Evolutionary conservation across 1,139 yeast species (phyloP).

Genomic region (Suhomyces choctaworum): DNA sequence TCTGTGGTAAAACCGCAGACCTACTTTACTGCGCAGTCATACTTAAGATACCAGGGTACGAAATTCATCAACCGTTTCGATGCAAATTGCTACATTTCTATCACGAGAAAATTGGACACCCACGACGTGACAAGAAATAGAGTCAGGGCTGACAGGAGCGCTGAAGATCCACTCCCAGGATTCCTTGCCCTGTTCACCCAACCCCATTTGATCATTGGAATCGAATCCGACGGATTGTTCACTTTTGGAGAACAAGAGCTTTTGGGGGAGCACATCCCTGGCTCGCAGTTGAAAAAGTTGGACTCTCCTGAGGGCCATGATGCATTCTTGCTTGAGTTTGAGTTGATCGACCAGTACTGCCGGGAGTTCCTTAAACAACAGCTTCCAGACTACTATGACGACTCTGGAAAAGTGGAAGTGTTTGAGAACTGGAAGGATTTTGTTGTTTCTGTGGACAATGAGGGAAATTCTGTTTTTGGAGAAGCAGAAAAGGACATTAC

Average conservation of each 20-base stretch:
- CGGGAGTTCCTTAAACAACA: slow-evolving; percentile 59
- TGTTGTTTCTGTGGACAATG: slow-evolving; percentile 40
- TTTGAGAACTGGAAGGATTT: slow-evolving; percentile 54
- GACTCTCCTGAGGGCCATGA: slow-evolving; percentile 98
- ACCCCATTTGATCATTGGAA: slow-evolving; percentile 85
- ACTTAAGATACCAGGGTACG: slow-evolving; percentile 88
- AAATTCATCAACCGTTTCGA: slow-evolving; percentile 89
- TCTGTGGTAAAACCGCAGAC: slow-evolving; percentile 74
- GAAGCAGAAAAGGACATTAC: slow-evolving; percentile 89
- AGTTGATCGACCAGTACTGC: slow-evolving; percentile 71
- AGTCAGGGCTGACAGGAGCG: slow-evolving; percentile 25
- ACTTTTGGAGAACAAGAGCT: slow-evolving; percentile 89
- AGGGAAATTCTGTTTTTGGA: slow-evolving; percentile 82
- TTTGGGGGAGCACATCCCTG: slow-evolving; percentile 73
- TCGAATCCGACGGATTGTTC: slow-evolving; percentile 88
- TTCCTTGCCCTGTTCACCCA: slow-evolving; percentile 55
- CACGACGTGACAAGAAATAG: slow-evolving; percentile 90
- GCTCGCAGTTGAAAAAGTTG: slow-evolving; percentile 65
- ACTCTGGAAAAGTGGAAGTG: slow-evolving; percentile 47
- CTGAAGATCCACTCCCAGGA: slow-evolving; percentile 44
- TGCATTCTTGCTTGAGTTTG: slow-evolving; percentile 89
- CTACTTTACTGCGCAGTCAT: slow-evolving; percentile 92
- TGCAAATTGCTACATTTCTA: slow-evolving; percentile 93
- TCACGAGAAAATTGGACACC: slow-evolving; percentile 89
- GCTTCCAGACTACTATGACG: slow-evolving; percentile 56